phyloP scores from a whole-genome alignment of 495 filamentous ascomycete genomes.

The Hypoxylon subgilvum region DNA sequence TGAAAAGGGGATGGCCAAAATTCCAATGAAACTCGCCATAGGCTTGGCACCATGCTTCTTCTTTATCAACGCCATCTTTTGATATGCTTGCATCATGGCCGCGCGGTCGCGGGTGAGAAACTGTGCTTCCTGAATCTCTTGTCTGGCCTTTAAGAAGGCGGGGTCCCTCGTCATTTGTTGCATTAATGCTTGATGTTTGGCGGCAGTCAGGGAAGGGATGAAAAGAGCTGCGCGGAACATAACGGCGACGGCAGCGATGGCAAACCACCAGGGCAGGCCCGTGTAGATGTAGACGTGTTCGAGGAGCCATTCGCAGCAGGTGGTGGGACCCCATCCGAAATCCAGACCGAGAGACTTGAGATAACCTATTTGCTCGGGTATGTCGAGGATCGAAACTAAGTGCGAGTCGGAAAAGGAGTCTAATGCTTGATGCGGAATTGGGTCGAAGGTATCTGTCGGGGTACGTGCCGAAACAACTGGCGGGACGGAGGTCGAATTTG shows the following conservation, averaged over 20 bases:
- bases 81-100: constrained; percentile 48
- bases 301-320: constrained; percentile 70
- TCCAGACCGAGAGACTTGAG: constrained; percentile 82
- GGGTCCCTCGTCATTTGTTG: constrained; percentile 57
- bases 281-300: constrained; percentile 80
- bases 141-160: constrained; percentile 55
- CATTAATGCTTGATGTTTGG: constrained; percentile 64
- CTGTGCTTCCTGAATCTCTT: constrained; percentile 54
- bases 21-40: constrained; percentile 60
- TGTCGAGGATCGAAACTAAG: constrained; percentile 52
- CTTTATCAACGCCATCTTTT: constrained; percentile 58
- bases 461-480: not conserved
- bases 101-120: constrained; percentile 46
- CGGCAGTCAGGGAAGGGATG: constrained; percentile 64
- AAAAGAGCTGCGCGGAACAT: constrained; percentile 69
- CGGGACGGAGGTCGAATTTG: constrained; percentile 1
- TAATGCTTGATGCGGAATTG: not conserved
- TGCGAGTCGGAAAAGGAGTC: constrained; percentile 42
- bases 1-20: constrained; percentile 72
- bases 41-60: constrained; percentile 59
- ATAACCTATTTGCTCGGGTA: constrained; percentile 80
- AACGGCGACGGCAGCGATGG: constrained; percentile 68
- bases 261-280: constrained; percentile 81
- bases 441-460: constrained; percentile 1
- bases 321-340: constrained; percentile 78